These are phyloP conservation scores for Monosporascus sp. DNA, from an alignment of 2,329 filamentous ascomycete species.

Conservation along the genomic window DNA sequence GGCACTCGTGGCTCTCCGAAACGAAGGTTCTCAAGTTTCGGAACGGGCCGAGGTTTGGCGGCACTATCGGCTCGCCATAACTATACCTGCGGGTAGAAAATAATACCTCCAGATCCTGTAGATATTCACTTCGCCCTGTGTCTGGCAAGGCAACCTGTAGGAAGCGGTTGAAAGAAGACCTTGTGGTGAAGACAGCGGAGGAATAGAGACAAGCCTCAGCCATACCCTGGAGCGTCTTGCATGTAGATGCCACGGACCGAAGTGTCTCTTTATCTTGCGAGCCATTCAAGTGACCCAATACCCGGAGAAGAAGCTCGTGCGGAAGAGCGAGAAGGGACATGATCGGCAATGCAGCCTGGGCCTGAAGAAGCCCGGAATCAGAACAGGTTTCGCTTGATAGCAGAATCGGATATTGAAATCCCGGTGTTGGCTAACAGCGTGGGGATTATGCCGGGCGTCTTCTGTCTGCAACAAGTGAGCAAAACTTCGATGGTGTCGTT, in stretches of 20 bases:
- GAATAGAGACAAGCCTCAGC: conserved; percentile 11
- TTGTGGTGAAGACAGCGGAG: conserved; percentile 4
- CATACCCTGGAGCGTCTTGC: conserved; percentile 4
- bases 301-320: conserved; percentile 7
- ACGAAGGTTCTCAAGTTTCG: conserved; percentile 6
- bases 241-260: conserved; percentile 3
- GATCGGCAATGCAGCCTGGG: background rate
- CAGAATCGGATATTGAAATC: too few relatives aligned
- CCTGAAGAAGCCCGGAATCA: background rate
- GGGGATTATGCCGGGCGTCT: too few relatives aligned
- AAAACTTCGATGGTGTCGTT: too few relatives aligned
- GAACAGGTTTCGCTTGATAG: too few relatives aligned
- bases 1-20: conserved; percentile 10
- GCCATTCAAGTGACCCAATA: conserved; percentile 7
- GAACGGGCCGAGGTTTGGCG: conserved; percentile 6
- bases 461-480: too few relatives aligned
- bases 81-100: conserved; percentile 6
- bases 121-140: conserved; percentile 1
- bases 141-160: conserved; percentile 1
- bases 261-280: conserved; percentile 4
- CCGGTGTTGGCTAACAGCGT: too few relatives aligned
- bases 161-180: conserved; percentile 2
- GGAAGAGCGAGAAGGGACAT: conserved; percentile 8
- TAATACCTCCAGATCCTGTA: conserved; percentile 7
- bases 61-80: background rate